These are phyloP conservation scores for Fusarium pseudograminearum DNA, from an alignment of 2,329 filamentous ascomycete species.

Conservation along the genomic window DNA sequence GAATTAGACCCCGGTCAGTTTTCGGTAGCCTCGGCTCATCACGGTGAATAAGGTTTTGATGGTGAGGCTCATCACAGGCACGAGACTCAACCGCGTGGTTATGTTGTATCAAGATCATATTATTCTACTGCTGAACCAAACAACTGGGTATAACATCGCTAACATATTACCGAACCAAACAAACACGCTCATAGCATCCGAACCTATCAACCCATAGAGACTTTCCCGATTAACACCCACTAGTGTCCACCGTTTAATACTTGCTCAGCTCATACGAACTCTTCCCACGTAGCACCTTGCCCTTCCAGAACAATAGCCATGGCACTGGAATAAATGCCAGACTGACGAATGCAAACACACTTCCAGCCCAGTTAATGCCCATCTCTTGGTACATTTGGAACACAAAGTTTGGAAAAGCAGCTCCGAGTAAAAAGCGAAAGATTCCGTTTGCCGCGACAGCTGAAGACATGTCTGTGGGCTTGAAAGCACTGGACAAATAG, in stretches of 20 bases:
- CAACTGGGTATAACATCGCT: constrained; percentile 6
- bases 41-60: constrained; percentile 4
- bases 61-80: constrained; percentile 9
- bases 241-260: background rate
- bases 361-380: constrained; percentile 10
- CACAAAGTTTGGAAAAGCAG: constrained; percentile 5
- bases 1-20: background rate
- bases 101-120: background rate
- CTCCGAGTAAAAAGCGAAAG: background rate
- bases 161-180: background rate
- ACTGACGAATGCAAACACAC: constrained; percentile 4
- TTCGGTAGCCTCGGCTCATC: constrained; percentile 19
- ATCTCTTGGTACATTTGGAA: background rate
- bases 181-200: background rate
- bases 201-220: background rate
- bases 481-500: background rate
- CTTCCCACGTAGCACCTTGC: background rate
- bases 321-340: constrained; percentile 5
- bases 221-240: background rate
- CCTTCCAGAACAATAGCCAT: constrained; percentile 10
- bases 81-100: background rate
- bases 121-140: constrained; percentile 2
- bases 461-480: background rate
- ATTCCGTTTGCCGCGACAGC: constrained; percentile 14
- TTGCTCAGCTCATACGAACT: constrained; percentile 1